Evolutionary conservation across 2,329 filamentous ascomycete species (phyloP).

Genomic region (Alternaria sp.): DNA sequence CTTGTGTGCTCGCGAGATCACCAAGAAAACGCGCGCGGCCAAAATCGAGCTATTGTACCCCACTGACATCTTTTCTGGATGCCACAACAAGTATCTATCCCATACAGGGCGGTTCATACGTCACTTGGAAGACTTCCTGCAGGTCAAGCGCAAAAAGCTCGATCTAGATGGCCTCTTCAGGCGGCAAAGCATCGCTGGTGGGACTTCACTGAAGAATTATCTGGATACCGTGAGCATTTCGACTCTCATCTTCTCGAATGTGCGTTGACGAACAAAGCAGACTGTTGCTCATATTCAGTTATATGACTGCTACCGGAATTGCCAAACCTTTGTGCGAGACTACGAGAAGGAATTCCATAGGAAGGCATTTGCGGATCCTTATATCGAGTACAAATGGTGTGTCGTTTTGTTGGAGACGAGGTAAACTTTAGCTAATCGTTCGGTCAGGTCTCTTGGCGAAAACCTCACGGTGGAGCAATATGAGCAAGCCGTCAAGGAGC

Average conservation of each 20-base stretch:
- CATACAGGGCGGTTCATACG: neutral
- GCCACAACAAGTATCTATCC: neutral
- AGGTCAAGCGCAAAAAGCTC: neutral
- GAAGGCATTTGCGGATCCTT: neutral
- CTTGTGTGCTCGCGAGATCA: rapidly evolving
- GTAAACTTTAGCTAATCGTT: neutral
- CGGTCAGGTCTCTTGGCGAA: neutral
- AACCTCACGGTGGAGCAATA: neutral
- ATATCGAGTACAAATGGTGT: neutral
- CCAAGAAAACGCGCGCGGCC: neutral
- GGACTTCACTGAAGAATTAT: neutral
- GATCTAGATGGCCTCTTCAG: neutral
- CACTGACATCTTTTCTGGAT: neutral
- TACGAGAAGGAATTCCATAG: neutral
- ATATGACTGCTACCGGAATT: neutral
- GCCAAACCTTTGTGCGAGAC: neutral
- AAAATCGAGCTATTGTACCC: neutral
- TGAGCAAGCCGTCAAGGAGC: neutral
- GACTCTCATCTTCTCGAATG: rapidly evolving
- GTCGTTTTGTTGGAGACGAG: neutral
- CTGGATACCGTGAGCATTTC: neutral
- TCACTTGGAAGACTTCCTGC: neutral
- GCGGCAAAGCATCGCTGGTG: neutral
- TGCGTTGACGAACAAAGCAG: neutral
- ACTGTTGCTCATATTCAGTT: neutral